These are phyloP conservation scores for Barnettozyma siamensis DNA, from an alignment of 805 yeast genomes.

Conservation along the genomic window DNA sequence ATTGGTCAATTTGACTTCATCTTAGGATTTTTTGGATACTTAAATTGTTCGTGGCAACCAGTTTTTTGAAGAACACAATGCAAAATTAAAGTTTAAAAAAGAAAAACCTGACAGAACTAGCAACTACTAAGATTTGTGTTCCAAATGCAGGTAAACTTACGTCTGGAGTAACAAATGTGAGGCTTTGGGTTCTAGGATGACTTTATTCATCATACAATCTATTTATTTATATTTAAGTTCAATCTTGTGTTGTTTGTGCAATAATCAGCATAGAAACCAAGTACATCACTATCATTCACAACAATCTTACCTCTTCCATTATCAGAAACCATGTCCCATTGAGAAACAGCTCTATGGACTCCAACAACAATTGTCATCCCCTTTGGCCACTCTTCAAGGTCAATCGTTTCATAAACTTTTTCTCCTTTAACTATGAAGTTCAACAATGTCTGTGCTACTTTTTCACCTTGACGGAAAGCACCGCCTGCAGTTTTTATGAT, in stretches of 20 bases:
- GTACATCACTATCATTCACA: constrained; percentile 21
- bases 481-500: constrained; percentile 38
- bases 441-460: constrained; percentile 16
- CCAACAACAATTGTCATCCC: constrained; percentile 27
- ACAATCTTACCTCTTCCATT: constrained; percentile 26
- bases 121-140: no score
- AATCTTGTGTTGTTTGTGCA: constrained; percentile 14
- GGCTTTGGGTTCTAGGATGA: no score
- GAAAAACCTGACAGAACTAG: no score
- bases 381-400: constrained; percentile 16
- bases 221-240: constrained; percentile 10
- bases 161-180: no score
- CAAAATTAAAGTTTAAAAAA: no score
- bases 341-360: constrained; percentile 15
- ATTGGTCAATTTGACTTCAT: no score
- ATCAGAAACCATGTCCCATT: constrained; percentile 16
- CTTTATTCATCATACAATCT: not conserved
- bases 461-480: constrained; percentile 26
- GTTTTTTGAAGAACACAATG: no score
- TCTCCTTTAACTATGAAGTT: constrained; percentile 14
- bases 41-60: no score
- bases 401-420: constrained; percentile 12
- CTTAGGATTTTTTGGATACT: no score
- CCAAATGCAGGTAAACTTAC: no score
- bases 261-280: constrained; percentile 29